Percentiles rank a stretch among this genome's conserved stretches.
phyloP scores from a whole-genome alignment of 1,139 yeast genomes.

The Schwanniomyces etchellsii region DNA sequence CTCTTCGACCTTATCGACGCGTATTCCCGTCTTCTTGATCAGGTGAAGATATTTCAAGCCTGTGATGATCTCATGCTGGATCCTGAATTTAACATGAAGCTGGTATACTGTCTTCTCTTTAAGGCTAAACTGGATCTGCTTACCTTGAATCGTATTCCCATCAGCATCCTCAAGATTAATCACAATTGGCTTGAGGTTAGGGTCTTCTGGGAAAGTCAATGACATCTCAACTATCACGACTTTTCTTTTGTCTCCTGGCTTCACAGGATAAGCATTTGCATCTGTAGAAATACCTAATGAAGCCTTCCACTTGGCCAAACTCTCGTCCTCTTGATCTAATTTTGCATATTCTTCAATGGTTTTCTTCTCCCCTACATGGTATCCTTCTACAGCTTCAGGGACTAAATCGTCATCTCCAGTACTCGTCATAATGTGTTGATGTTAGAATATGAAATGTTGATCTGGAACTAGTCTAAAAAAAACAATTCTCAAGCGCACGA shows the following conservation, averaged over 20 bases:
- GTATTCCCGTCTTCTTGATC: conserved; percentile 80
- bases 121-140: conserved; percentile 61
- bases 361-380: conserved; percentile 78
- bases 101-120: conserved; percentile 77
- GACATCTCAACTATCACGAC: conserved; percentile 79
- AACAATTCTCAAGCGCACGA: too few relatives aligned
- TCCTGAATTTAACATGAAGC: conserved; percentile 69
- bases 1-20: conserved; percentile 82
- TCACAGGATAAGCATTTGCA: conserved; percentile 55
- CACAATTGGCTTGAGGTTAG: conserved; percentile 51
- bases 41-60: conserved; percentile 84
- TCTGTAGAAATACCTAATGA: conserved; percentile 67
- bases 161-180: conserved; percentile 58
- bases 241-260: conserved; percentile 66
- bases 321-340: conserved; percentile 87
- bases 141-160: conserved; percentile 42
- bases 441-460: too few relatives aligned
- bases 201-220: conserved; percentile 56
- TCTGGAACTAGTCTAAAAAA: too few relatives aligned
- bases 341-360: conserved; percentile 80
- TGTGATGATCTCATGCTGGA: conserved; percentile 88
- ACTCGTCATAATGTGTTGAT: conserved; percentile 2
- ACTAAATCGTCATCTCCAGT: conserved; percentile 50
- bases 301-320: conserved; percentile 88
- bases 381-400: conserved; percentile 62